A percentile compares a stretch with the other conserved stretches of the same genome.
Conservation (phyloP, 768 basidiomycete species). For the Rhodotorula graminis region DNA sequence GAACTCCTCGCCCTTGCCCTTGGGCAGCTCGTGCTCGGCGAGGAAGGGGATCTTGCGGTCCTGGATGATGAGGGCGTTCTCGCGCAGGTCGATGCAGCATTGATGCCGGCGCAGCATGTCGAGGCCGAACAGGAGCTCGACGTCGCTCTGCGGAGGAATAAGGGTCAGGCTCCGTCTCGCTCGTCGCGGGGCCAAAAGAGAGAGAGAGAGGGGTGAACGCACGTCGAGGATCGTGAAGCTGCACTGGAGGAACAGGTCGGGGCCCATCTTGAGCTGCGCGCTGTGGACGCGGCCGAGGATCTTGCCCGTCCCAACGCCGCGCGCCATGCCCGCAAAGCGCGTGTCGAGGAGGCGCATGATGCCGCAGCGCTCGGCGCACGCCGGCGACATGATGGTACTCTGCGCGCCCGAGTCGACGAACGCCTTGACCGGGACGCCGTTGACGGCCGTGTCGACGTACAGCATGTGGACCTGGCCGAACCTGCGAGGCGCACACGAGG, state of each 20-base stretch:
- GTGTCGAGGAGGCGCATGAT: conserved; percentile 90
- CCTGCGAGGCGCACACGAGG: conserved; percentile 38
- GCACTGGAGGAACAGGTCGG: conserved; percentile 77
- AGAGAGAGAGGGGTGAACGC: background rate
- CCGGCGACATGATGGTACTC: conserved; percentile 65
- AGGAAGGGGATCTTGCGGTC: conserved; percentile 82
- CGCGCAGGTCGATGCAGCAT: conserved; percentile 87
- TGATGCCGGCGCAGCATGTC: conserved; percentile 99
- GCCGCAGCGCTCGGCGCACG: conserved; percentile 48
- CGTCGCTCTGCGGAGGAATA: conserved; percentile 78
- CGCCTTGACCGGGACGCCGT: conserved; percentile 81
- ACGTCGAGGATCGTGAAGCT: conserved; percentile 95
- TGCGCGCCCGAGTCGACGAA: conserved; percentile 99
- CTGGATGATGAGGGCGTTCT: conserved; percentile 85
- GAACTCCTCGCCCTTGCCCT: conserved; percentile 52
- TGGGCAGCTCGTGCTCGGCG: conserved; percentile 88
- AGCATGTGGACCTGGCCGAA: conserved; percentile 96
- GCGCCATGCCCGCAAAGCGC: conserved; percentile 80
- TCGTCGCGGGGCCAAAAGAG: too few species aligned
- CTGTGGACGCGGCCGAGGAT: conserved; percentile 92
- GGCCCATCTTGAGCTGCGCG: conserved; percentile 75
- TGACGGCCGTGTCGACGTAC: conserved; percentile 90
- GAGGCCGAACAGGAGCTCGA: conserved; percentile 94
- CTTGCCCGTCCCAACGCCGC: conserved; percentile 88
- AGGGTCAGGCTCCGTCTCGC: too few species aligned